Evolutionary conservation across 208 protist genomes (phyloP), one percentile per base, ranked within the genome.

Genomic region (Leishmania major): DNA sequence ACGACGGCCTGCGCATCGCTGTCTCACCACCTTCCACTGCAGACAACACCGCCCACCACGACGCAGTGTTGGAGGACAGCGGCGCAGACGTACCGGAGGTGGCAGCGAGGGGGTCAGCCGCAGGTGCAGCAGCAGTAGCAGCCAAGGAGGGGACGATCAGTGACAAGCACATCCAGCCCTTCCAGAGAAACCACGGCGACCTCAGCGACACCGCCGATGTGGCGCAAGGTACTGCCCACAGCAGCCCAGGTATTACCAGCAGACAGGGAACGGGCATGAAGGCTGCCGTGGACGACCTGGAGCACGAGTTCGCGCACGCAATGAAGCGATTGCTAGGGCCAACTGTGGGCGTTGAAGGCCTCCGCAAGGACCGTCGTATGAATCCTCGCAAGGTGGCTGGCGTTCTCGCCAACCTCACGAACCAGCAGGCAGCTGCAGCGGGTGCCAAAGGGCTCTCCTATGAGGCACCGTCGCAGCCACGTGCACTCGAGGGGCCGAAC

Each of bases 351-450:
- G 25, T 95, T 45, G 81, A 77, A 35, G 94, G 92, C 3, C 89
- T 97, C 40, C 89, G 90, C 22, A 75, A 79, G 15, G 91, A 92
- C 40, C 87, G 79, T 62, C 91, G 91, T 43, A 96, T 97, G 94
- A 89, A 94, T 77, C 91, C 89, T 28, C 89, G 90, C n/a, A 83
- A 89, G 78, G 82, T 94, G 35, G 77, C 81, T 40, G 83, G 80
- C 7, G 82, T 92, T 35, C 89, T 94, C 31, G 67, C 78, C 60
- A 85, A 88, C 70, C 67, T 87, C 55, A 88, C 76, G 59, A 88
- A 90, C 55, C 79, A 89, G 37, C 67, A 73, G 51, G 22, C 67
- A 45, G 43, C 73, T 17, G 71, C 43, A 15, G 47, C 28, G 10
- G 43, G 37, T 69, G 35, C 40, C 55, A 51, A 66, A 47, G 72